Evolutionary conservation across 257 asterid species (phyloP).

Genomic region (Penstemon eatonii): DNA sequence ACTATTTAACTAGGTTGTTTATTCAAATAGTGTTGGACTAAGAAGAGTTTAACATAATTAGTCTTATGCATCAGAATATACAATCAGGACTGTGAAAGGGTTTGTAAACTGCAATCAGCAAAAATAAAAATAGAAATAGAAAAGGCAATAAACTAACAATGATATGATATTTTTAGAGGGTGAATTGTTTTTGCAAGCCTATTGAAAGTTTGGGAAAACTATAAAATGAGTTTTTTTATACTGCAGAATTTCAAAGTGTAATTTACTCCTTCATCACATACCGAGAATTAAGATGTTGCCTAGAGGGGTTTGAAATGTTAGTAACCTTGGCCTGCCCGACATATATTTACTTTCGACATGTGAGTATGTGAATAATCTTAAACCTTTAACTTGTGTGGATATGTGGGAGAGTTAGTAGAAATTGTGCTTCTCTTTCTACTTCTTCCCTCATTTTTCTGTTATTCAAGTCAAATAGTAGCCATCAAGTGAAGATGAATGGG

Average conservation of each 20-base stretch:
- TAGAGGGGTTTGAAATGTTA: neutral
- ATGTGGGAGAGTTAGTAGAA: neutral
- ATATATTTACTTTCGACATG: neutral
- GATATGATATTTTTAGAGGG: neutral
- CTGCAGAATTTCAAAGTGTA: neutral
- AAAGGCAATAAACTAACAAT: neutral
- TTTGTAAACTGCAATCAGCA: neutral
- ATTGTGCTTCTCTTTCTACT: neutral
- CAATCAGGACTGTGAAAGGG: neutral
- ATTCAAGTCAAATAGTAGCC: neutral
- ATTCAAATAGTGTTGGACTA: constrained; percentile 19
- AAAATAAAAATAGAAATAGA: neutral
- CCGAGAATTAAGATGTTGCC: neutral
- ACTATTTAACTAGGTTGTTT: neutral
- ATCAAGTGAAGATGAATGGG: neutral
- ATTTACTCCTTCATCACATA: neutral
- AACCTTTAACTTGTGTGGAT: neutral
- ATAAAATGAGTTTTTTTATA: neutral
- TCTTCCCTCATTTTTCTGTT: neutral
- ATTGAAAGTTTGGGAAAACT: neutral
- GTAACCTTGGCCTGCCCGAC: neutral
- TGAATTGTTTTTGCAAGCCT: neutral
- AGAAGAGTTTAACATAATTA: neutral
- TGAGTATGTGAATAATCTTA: neutral
- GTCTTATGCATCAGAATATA: neutral